Evolutionary conservation across 129 eudicot species (phyloP).

Genomic region (Chrysanthemum seticuspe): DNA sequence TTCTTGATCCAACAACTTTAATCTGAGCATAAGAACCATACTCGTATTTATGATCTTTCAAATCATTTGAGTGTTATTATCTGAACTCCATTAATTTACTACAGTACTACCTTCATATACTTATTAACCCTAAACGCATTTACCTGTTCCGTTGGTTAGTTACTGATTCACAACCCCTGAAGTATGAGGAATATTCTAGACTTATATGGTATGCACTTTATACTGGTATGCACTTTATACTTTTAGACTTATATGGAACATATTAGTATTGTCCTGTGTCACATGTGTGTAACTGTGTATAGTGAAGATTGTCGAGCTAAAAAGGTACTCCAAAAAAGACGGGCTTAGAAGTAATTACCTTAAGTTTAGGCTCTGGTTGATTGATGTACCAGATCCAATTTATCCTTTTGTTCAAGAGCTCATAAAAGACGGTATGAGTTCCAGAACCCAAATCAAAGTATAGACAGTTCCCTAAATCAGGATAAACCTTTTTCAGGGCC

Average conservation of each 20-base stretch:
- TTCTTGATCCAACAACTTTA: too few species aligned
- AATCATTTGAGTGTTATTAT: too few species aligned
- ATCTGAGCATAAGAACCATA: too few species aligned
- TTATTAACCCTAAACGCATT: too few species aligned
- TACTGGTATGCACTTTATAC: not conserved
- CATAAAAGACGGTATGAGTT: constrained; percentile 69
- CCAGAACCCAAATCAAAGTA: constrained; percentile 64
- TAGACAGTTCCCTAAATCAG: constrained; percentile 75
- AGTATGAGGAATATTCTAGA: too few species aligned
- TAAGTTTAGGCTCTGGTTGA: constrained; percentile 77
- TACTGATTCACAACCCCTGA: too few species aligned
- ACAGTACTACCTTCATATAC: too few species aligned
- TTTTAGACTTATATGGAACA: not conserved
- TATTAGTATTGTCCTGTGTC: not conserved
- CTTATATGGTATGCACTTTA: too few species aligned
- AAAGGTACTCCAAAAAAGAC: not conserved
- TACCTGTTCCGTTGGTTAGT: too few species aligned
- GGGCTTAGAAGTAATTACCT: constrained; percentile 40
- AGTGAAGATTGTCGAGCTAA: not conserved
- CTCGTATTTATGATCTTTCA: too few species aligned
- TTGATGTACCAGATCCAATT: constrained; percentile 92
- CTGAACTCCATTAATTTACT: too few species aligned
- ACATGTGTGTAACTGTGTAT: too few species aligned
- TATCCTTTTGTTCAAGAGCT: constrained; percentile 69
- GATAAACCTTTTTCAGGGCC: constrained; percentile 54